Evolutionary conservation across 371 early-diverging fungal species (phyloP).

Genomic region (Haplosporangium sp.): DNA sequence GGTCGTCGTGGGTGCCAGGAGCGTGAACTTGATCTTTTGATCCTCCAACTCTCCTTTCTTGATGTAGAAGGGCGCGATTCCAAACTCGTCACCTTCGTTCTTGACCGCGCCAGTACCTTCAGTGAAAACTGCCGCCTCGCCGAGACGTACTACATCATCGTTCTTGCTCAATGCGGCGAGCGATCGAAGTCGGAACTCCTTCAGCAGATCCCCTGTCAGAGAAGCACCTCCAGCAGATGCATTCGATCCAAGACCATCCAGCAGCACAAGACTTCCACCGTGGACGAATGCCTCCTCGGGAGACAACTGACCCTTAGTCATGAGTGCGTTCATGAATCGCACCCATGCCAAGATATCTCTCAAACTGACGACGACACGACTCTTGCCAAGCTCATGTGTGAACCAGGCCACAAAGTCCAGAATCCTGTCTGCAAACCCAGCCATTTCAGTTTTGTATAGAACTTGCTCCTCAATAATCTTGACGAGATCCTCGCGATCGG

Average conservation of each 20-base stretch:
- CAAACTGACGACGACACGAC: constrained; percentile 72
- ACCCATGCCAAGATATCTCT: constrained; percentile 97
- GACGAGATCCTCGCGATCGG: constrained; percentile 80
- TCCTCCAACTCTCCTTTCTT: constrained; percentile 66
- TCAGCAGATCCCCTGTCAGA: constrained; percentile 63
- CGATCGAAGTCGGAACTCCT: constrained; percentile 65
- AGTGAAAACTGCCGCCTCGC: constrained; percentile 58
- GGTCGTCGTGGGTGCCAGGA: constrained; percentile 91
- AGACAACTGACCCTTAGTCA: constrained; percentile 56
- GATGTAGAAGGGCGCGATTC: constrained; percentile 84
- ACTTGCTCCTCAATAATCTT: constrained; percentile 81
- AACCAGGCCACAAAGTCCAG: constrained; percentile 70
- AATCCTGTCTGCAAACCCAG: constrained; percentile 57
- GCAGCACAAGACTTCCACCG: constrained; percentile 93
- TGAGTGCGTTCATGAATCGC: constrained; percentile 73
- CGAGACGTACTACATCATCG: constrained; percentile 40
- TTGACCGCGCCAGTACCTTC: constrained; percentile 59
- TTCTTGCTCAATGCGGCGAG: constrained; percentile 56
- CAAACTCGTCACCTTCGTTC: constrained; percentile 62
- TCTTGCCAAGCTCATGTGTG: constrained; percentile 55
- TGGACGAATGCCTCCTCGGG: constrained; percentile 80
- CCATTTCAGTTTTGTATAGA: constrained; percentile 52
- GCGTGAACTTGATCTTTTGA: constrained; percentile 76
- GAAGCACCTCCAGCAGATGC: constrained; percentile 79
- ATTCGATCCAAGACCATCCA: constrained; percentile 94